A percentile compares a stretch with the other conserved stretches of the same genome.
These are phyloP conservation scores for Diplocarpon rosae DNA, from an alignment of 2,329 filamentous ascomycete genomes.

Conservation along the genomic window DNA sequence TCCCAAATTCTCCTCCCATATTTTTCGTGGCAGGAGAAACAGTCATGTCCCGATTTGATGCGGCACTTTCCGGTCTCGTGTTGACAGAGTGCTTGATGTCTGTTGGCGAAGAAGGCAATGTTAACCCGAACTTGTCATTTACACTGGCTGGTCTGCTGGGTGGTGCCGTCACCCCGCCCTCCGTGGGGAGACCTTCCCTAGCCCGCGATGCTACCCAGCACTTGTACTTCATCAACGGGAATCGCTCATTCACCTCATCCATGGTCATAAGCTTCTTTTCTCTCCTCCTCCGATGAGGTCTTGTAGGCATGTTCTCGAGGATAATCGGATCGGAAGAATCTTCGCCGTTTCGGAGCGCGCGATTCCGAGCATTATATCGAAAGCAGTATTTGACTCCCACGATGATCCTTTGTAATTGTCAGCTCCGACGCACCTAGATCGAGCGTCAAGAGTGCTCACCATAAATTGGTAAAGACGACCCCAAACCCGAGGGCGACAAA, in stretches of 20 bases:
- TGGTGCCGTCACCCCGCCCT: slow-evolving; percentile 70
- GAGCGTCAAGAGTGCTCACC: slow-evolving; percentile 46
- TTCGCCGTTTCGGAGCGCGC: slow-evolving; percentile 62
- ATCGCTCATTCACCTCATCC: slow-evolving; percentile 97
- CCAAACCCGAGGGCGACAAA: slow-evolving; percentile 95
- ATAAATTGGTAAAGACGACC: slow-evolving; percentile 96
- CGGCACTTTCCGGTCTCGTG: slow-evolving; percentile 16
- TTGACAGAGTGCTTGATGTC: slow-evolving; percentile 29
- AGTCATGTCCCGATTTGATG: slow-evolving; percentile 12
- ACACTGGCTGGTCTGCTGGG: slow-evolving; percentile 64
- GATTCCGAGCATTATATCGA: slow-evolving; percentile 89
- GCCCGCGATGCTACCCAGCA: slow-evolving; percentile 79
- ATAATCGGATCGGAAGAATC: slow-evolving; percentile 84
- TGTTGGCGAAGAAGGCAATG: slow-evolving; percentile 29
- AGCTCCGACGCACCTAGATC: slow-evolving; percentile 20
- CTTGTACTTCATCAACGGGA: slow-evolving; percentile 95
- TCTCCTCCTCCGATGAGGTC: slow-evolving; percentile 72
- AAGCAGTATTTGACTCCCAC: slow-evolving; percentile 99
- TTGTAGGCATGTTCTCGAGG: slow-evolving; percentile 65
- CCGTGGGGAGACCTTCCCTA: slow-evolving; percentile 69
- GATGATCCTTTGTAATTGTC: slow-evolving; percentile 65
- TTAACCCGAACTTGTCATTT: slow-evolving; percentile 50
- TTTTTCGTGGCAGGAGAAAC: slow-evolving; percentile 11
- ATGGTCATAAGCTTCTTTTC: slow-evolving; percentile 99
- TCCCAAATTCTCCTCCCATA: slow-evolving; percentile 4